A percentile compares a stretch with the other conserved stretches of the same genome.
phyloP scores from a whole-genome alignment of 2,329 filamentous ascomycete genomes.

The Drechslerella dactyloides region DNA sequence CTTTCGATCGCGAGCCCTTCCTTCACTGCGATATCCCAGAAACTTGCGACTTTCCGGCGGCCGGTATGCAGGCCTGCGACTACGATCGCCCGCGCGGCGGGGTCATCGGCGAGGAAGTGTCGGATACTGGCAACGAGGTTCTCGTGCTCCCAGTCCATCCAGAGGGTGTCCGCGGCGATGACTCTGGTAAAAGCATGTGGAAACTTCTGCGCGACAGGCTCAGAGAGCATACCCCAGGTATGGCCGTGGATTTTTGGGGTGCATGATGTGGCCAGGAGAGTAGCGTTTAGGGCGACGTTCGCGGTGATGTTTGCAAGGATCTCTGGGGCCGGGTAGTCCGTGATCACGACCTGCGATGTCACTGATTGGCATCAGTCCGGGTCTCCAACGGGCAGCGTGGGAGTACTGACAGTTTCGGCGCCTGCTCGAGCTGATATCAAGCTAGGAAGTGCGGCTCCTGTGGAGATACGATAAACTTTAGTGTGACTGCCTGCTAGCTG shows the following conservation, averaged over 20 bases:
- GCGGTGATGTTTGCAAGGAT: slow-evolving; percentile 66
- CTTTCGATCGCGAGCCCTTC: slow-evolving; percentile 67
- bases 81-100: slow-evolving; percentile 66
- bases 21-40: slow-evolving; percentile 64
- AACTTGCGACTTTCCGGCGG: slow-evolving; percentile 68
- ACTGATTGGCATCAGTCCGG: slow-evolving; percentile 33
- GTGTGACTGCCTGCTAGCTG: not conserved
- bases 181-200: slow-evolving; percentile 66
- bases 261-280: slow-evolving; percentile 55
- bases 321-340: slow-evolving; percentile 71
- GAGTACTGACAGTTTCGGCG: slow-evolving; percentile 59
- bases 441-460: slow-evolving; percentile 60
- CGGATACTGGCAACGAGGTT: slow-evolving; percentile 69
- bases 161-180: slow-evolving; percentile 74
- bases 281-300: slow-evolving; percentile 66
- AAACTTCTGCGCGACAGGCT: slow-evolving; percentile 55
- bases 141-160: slow-evolving; percentile 76
- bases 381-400: slow-evolving; percentile 3
- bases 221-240: slow-evolving; percentile 67
- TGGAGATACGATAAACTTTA: not conserved
- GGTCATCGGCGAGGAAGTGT: slow-evolving; percentile 64
- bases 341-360: slow-evolving; percentile 63
- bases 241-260: slow-evolving; percentile 65
- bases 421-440: slow-evolving; percentile 61
- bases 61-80: slow-evolving; percentile 77